Base-by-base conservation (phyloP, 306 rosid species). In the Alnus rubra region DNA sequence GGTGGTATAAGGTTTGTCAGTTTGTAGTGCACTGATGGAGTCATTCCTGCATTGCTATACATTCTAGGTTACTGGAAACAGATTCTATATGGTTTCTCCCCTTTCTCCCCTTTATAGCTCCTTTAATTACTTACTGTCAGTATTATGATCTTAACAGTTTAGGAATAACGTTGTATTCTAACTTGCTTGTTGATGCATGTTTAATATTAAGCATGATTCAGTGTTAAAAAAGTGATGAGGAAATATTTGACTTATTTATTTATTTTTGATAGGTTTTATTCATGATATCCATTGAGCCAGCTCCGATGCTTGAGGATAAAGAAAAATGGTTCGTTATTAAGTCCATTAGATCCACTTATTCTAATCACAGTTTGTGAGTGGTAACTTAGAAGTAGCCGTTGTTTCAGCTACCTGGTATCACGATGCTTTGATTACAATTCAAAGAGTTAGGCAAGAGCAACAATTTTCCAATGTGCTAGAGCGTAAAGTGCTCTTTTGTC, bases 281-380 rank as follows among this genome's bases (percentile, higher is more conserved):
- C 92, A 95, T 95, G 98, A 95, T 95, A 87, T 92, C 98, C 81
- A 92, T 93, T 23, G 98, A 95, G 86, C 98, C 98, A 77, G 98
- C 98, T 76, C 98, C 98, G 11, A 95, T 95, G 98, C 98, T 95
- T 54, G 98, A 95, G 88, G 98, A 95, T 84, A 95, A 95, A 89
- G 98, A 95, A 85, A 92, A 92, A 86, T 95, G 98, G 98, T 95
- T 80, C 19, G 90, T 81, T 89, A 68, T 74, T 81, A 42, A 33
- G 65, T 76, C 80, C 69, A 50, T 52, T 74, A 15, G 69, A 42
- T 83, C 28, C 23, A 55, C 2, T 42, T 75, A 45, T 67, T 54
- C 52, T 28, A 56, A 49, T 54, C 31, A 73, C 75, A 51, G 64
- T 71, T 75, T 77, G 35, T 63, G 69, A 39, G 80, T 64, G 50